Conservation (phyloP, 2,329 filamentous ascomycete genomes). For the Fusarium hostae region DNA sequence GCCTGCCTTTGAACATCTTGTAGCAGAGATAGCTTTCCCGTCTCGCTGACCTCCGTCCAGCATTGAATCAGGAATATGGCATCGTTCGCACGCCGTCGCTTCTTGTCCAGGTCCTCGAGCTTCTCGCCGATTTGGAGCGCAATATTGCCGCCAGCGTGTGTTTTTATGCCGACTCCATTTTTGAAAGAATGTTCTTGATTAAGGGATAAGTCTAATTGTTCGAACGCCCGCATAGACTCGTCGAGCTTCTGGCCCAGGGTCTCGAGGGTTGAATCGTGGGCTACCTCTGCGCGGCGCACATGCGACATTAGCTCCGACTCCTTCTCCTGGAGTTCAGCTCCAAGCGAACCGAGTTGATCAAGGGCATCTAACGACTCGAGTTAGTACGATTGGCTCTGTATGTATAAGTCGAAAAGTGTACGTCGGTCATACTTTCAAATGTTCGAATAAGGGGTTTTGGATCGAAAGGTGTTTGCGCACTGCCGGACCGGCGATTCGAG, state of each 20-base stretch:
- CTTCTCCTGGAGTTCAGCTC: constrained; percentile 85
- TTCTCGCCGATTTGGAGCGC: constrained; percentile 95
- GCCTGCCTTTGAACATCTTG: constrained; percentile 89
- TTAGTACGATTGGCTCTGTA: constrained; percentile 21
- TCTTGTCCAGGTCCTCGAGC: constrained; percentile 92
- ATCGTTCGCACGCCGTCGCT: constrained; percentile 88
- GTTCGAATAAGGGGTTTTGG: constrained; percentile 96
- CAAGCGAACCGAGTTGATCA: constrained; percentile 74
- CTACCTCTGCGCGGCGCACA: constrained; percentile 88
- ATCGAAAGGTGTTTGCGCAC: constrained; percentile 77
- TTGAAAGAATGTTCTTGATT: constrained; percentile 66
- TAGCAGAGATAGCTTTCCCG: constrained; percentile 84
- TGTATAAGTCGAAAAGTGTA: neutral
- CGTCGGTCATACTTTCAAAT: constrained; percentile 75
- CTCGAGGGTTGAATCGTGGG: constrained; percentile 91
- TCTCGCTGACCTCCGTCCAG: constrained; percentile 94
- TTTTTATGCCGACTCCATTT: constrained; percentile 48
- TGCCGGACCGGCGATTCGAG: constrained; percentile 80
- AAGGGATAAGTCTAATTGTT: constrained; percentile 85
- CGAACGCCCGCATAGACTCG: constrained; percentile 90
- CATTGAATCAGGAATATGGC: constrained; percentile 96
- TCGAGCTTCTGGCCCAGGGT: constrained; percentile 90
- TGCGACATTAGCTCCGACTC: constrained; percentile 92
- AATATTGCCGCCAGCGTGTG: constrained; percentile 79
- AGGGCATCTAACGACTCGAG: constrained; percentile 62